Percentiles rank a stretch among this genome's conserved stretches.
phyloP scores from a whole-genome alignment of 495 filamentous ascomycete species.

The Glutinoglossum americanum region DNA sequence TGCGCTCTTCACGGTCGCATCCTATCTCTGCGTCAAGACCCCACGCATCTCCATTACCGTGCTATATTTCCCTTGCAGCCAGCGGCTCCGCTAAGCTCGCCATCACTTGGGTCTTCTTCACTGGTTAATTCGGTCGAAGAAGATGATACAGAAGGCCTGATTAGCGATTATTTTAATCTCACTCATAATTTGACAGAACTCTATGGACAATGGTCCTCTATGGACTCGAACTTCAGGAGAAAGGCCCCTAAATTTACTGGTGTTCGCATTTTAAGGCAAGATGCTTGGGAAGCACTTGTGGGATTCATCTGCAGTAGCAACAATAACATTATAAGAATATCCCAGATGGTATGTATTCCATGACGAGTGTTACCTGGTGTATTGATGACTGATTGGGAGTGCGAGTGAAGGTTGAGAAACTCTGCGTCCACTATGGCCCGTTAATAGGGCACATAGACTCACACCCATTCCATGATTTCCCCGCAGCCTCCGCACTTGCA shows the following conservation, averaged over 20 bases:
- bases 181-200: constrained; percentile 45
- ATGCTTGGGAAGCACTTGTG: constrained; percentile 87
- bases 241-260: constrained; percentile 75
- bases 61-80: constrained; percentile 30
- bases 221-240: constrained; percentile 75
- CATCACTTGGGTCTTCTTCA: constrained; percentile 7
- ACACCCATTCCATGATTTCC: constrained; percentile 72
- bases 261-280: constrained; percentile 85
- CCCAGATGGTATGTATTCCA: constrained; percentile 46
- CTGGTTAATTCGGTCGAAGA: constrained; percentile 8
- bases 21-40: constrained; percentile 66
- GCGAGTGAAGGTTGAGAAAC: constrained; percentile 42
- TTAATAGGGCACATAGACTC: constrained; percentile 48
- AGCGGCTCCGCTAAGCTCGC: constrained; percentile 8
- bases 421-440: constrained; percentile 69
- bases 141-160: constrained; percentile 43
- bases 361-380: background rate
- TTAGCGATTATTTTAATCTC: constrained; percentile 71
- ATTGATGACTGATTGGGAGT: background rate
- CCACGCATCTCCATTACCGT: constrained; percentile 58
- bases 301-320: constrained; percentile 97
- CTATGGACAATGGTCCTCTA: constrained; percentile 69
- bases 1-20: constrained; percentile 73
- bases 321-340: constrained; percentile 90
- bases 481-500: constrained; percentile 46